Evolutionary conservation across 2,329 filamentous ascomycete genomes (phyloP), one percentile per base, ranked within the genome.

Genomic region (Colletotrichum sp.): DNA sequence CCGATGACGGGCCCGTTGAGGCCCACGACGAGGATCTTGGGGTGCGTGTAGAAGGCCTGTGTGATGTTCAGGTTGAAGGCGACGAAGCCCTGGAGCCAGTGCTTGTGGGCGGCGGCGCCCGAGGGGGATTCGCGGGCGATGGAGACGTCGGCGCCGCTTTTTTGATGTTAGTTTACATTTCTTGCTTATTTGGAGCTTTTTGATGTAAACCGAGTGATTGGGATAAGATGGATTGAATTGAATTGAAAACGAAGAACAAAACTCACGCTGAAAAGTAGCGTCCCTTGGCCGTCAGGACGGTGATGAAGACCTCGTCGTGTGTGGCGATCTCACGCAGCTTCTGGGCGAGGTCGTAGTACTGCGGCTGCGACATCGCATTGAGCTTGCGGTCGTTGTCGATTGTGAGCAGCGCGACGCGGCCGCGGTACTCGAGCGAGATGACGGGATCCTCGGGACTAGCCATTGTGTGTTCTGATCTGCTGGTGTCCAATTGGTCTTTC

Each of bases 1-100:
- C 97, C 97, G 69, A 99, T 90, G 13, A 93, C 96, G 7, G 97
- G 97, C 5, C 96, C 97, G 86, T 99, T 99, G 79, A 99, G 93
- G 0, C 95, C 97, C 0, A 93, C 93, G 76, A 99, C 91, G 28
- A 99, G 94, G 85, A 99, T 94, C 87, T 99, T 98, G 80, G 96
- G 95, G 86, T 99, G 97, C 16, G 93, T 93, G 88, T 97, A 96
- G 88, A 99, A 98, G 80, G 95, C 93, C 80, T 95, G 93, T 3
- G 96, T 97, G 80, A 95, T 91, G 89, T 98, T 94, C 72, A 98
- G 91, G 88, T 99, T 99, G 89, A 94, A 94, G 79, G 93, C 89
- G 13, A 95, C 94, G 85, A 99, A 98, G 82, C 83, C 87, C 67
- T 90, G 89, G 43, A 98, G 90, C 87, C 92, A 93, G 79, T 92